These are phyloP conservation scores for Monilinia aucupariae DNA, from an alignment of 2,329 filamentous ascomycete species.

Conservation along the genomic window DNA sequence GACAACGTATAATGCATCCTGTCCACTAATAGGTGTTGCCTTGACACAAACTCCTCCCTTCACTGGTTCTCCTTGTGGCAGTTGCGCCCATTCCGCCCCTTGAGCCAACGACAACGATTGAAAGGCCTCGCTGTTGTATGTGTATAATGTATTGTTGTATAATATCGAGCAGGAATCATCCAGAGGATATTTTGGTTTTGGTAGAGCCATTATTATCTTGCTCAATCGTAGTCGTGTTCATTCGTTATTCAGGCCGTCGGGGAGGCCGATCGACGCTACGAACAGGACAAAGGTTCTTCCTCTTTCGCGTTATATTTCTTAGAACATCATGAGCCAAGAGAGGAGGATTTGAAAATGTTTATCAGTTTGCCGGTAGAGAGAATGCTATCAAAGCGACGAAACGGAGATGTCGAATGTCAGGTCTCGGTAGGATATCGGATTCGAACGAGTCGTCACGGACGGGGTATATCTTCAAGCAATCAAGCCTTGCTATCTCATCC, in stretches of 20 bases:
- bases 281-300: constrained; percentile 8
- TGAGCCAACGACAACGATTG: constrained; percentile 64
- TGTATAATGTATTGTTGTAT: constrained; percentile 76
- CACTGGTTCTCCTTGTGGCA: constrained; percentile 63
- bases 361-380: constrained; percentile 3
- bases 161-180: constrained; percentile 77
- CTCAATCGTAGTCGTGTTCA: constrained; percentile 18
- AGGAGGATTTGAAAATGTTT: neutral
- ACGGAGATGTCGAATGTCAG: constrained; percentile 2
- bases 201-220: constrained; percentile 41
- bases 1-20: constrained; percentile 66
- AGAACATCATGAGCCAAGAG: constrained; percentile 13
- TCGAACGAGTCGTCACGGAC: constrained; percentile 14
- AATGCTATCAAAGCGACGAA: constrained; percentile 17
- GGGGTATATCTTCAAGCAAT: constrained; percentile 6
- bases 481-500: neutral
- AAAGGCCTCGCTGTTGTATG: constrained; percentile 70
- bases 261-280: constrained; percentile 13
- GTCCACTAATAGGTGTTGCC: constrained; percentile 51
- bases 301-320: constrained; percentile 9
- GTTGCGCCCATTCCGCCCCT: constrained; percentile 65
- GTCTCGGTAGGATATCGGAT: neutral
- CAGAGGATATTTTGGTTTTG: constrained; percentile 63
- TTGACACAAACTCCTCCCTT: constrained; percentile 73
- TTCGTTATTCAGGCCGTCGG: constrained; percentile 15